Evolutionary conservation across 257 asterid species (phyloP).

Genomic region (Petrea volubilis): DNA sequence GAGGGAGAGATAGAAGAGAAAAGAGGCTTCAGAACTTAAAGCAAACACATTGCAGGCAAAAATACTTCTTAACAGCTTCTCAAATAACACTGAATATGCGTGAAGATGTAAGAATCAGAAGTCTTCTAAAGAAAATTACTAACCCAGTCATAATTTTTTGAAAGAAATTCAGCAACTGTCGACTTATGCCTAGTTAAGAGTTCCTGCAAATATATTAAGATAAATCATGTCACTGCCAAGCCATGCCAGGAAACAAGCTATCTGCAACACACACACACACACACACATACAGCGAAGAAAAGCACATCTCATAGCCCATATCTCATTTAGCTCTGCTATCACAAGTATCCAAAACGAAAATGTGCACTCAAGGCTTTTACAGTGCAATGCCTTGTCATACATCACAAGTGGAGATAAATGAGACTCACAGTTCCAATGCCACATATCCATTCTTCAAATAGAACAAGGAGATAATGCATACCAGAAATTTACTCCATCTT

Average conservation of each 20-base stretch:
- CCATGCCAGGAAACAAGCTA: neutral
- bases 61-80: neutral
- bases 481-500: neutral
- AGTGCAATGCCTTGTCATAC: neutral
- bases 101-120: neutral
- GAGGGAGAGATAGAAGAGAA: no score
- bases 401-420: neutral
- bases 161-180: conserved; percentile 77
- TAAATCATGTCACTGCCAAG: conserved; percentile 8
- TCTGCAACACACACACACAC: no score
- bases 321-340: neutral
- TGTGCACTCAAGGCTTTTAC: neutral
- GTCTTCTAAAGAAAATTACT: conserved; percentile 19
- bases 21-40: conserved; percentile 5
- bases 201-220: conserved; percentile 49
- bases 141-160: conserved; percentile 81
- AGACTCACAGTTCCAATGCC: neutral
- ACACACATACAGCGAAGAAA: no score
- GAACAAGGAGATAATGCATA: neutral
- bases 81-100: neutral
- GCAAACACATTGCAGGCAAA: neutral
- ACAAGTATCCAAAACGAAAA: conserved; percentile 16
- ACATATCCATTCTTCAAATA: neutral
- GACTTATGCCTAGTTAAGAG: conserved; percentile 85
- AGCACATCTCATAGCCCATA: conserved; percentile 1